Percentiles rank a stretch among this genome's conserved stretches.
Conservation (phyloP, 441 rosid genomes). For the Melastoma candidum region DNA sequence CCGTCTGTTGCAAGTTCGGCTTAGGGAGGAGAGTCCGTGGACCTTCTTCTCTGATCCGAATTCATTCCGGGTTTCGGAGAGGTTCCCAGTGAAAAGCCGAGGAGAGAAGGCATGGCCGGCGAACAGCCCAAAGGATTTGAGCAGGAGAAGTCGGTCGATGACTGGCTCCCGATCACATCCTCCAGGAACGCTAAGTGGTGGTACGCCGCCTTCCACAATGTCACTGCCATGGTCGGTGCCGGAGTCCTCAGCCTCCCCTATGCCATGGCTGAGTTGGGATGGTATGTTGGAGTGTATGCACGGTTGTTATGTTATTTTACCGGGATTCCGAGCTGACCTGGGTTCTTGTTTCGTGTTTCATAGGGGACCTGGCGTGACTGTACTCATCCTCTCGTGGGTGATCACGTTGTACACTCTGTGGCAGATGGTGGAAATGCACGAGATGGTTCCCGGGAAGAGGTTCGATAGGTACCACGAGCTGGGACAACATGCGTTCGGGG, state of each 20-base stretch:
- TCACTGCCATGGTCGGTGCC: constrained; percentile 88
- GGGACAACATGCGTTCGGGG: constrained; percentile 66
- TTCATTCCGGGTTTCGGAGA: no score
- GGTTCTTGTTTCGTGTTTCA: not conserved
- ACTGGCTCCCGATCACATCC: constrained; percentile 74
- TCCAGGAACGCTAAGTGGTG: constrained; percentile 80
- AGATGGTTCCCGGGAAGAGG: constrained; percentile 63
- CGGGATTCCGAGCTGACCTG: not conserved
- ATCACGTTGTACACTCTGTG: constrained; percentile 68
- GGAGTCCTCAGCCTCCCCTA: constrained; percentile 84
- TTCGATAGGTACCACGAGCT: constrained; percentile 82
- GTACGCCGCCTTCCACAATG: constrained; percentile 87
- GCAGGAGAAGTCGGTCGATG: constrained; percentile 25
- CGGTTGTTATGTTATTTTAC: not conserved
- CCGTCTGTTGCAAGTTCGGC: no score
- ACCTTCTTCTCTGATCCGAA: no score
- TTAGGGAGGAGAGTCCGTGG: no score
- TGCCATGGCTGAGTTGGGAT: constrained; percentile 76
- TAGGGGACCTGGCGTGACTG: constrained; percentile 66
- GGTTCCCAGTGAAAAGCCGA: no score
- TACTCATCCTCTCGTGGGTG: constrained; percentile 51
- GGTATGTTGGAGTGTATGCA: constrained; percentile 23
- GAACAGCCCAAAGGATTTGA: not conserved
- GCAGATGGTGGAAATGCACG: constrained; percentile 96
- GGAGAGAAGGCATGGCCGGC: no score